Percentiles rank a stretch among this genome's conserved stretches.
Evolutionary conservation across 2,329 filamentous ascomycete species (phyloP).

Genomic region (Aspergillus pseudotamarii): DNA sequence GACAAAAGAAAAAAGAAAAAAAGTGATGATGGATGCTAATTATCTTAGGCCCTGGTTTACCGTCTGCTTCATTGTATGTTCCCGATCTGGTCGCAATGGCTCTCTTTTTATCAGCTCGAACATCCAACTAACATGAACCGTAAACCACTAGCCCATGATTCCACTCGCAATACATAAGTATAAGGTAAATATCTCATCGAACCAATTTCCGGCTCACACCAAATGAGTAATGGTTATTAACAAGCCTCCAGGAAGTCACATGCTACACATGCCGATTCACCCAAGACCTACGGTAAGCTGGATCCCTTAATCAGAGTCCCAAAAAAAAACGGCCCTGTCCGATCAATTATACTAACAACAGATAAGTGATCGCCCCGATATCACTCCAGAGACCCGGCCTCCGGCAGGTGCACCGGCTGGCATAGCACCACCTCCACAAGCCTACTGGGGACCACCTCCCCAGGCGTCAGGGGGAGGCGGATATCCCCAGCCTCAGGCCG

Average conservation of each 20-base stretch:
- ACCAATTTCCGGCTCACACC: not conserved
- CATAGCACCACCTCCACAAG: slow-evolving; percentile 29
- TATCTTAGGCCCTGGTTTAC: slow-evolving; percentile 47
- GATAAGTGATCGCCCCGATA: slow-evolving; percentile 39
- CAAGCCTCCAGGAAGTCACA: slow-evolving; percentile 37
- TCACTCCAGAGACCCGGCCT: slow-evolving; percentile 40
- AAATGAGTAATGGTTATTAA: slow-evolving; percentile 14
- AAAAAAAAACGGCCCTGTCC: not conserved
- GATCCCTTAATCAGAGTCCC: not conserved
- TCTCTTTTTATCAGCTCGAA: not conserved
- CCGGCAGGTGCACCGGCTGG: slow-evolving; percentile 32
- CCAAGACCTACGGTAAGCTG: slow-evolving; percentile 39
- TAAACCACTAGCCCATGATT: slow-evolving; percentile 38
- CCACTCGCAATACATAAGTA: slow-evolving; percentile 44
- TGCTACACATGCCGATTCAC: slow-evolving; percentile 42
- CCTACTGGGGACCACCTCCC: slow-evolving; percentile 16
- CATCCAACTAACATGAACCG: not conserved
- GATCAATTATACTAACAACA: slow-evolving; percentile 5
- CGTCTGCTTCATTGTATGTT: slow-evolving; percentile 46
- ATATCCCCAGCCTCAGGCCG: slow-evolving; percentile 12
- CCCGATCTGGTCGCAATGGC: not conserved
- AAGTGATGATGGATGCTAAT: not conserved
- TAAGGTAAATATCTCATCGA: slow-evolving; percentile 29
- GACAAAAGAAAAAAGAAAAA: too few relatives aligned
- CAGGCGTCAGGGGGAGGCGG: slow-evolving; percentile 19